These are phyloP conservation scores for Monilinia aucupariae DNA, from an alignment of 2,329 filamentous ascomycete species.

Conservation along the genomic window DNA sequence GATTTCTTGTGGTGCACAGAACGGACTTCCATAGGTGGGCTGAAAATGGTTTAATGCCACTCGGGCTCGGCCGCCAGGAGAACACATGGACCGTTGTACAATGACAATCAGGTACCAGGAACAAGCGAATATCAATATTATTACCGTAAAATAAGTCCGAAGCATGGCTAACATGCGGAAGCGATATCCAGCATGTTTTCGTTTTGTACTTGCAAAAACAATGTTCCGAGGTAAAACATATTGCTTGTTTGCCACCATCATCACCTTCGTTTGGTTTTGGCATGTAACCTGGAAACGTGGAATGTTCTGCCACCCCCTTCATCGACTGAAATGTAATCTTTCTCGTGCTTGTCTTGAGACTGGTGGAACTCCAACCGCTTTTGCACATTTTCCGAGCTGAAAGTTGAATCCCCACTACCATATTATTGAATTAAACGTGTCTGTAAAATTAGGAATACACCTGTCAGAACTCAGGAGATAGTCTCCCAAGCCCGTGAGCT, in stretches of 20 bases:
- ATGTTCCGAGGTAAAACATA: neutral
- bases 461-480: neutral
- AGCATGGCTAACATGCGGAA: neutral
- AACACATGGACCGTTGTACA: neutral
- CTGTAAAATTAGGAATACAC: neutral
- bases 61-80: neutral
- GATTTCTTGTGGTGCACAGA: neutral
- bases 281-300: neutral
- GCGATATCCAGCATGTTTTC: neutral
- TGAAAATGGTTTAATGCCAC: neutral
- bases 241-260: neutral
- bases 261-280: neutral
- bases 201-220: neutral
- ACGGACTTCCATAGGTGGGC: too few species aligned
- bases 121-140: neutral
- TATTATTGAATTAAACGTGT: neutral
- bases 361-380: neutral
- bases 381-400: neutral
- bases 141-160: neutral
- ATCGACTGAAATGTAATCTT: neutral
- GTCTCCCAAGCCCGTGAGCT: neutral
- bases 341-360: neutral
- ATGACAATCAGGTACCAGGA: slow-evolving; percentile 1
- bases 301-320: neutral
- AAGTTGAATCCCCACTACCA: neutral